phyloP scores from a whole-genome alignment of 140 eudicot species.

The Eryngium alpinum region DNA sequence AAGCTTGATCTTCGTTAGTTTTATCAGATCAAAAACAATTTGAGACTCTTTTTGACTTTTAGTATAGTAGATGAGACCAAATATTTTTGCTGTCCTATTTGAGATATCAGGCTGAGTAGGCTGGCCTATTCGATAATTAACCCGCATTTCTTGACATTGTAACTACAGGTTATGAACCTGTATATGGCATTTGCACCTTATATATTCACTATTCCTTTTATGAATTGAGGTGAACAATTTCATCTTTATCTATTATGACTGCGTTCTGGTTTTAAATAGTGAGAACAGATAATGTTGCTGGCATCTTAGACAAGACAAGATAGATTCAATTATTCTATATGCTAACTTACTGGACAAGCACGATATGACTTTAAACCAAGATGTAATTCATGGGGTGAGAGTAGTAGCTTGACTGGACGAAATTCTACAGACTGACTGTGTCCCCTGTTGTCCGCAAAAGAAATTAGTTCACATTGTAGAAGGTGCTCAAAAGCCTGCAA shows the following conservation, averaged over 20 bases:
- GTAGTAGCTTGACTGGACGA: slow-evolving; percentile 70
- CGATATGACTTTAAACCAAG: slow-evolving; percentile 63
- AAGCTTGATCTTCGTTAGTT: no score
- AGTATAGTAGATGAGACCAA: no score
- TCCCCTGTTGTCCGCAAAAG: slow-evolving; percentile 64
- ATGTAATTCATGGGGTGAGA: slow-evolving; percentile 55
- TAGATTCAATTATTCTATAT: not conserved
- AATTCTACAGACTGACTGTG: slow-evolving; percentile 64
- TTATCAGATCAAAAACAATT: no score
- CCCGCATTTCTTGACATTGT: no score
- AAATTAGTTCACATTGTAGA: slow-evolving; percentile 53
- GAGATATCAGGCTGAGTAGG: no score
- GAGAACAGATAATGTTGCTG: not conserved
- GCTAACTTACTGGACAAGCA: slow-evolving; percentile 66
- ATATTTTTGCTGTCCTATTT: no score
- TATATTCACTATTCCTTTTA: not conserved
- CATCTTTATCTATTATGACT: not conserved
- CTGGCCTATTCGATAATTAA: no score
- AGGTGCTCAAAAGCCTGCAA: slow-evolving; percentile 96
- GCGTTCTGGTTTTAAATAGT: not conserved
- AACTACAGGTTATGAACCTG: no score
- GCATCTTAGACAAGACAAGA: not conserved
- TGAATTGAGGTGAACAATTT: no score
- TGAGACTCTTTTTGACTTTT: no score
- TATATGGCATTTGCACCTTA: no score